phyloP scores from a whole-genome alignment of 768 basidiomycete species.

The Myochromella boudieri region DNA sequence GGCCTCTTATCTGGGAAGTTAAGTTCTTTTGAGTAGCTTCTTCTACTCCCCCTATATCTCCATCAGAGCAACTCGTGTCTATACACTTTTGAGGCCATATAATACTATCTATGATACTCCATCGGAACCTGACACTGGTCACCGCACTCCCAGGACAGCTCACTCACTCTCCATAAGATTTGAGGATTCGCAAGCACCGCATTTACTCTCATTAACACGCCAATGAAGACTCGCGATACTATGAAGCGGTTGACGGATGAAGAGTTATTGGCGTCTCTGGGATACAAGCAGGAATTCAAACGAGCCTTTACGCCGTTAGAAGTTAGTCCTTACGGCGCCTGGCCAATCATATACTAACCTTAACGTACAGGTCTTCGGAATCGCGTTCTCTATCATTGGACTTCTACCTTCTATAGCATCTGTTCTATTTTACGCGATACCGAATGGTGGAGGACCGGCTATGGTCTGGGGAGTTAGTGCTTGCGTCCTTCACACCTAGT shows the following conservation, averaged over 20 bases:
- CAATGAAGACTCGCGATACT: too few species aligned
- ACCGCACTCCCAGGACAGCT: too few species aligned
- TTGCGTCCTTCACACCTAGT: too few species aligned
- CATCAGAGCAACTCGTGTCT: background rate
- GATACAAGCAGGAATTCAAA: constrained; percentile 54
- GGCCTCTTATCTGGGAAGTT: too few species aligned
- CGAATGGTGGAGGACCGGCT: constrained; percentile 66
- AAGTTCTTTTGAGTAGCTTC: background rate
- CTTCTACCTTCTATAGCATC: constrained; percentile 64
- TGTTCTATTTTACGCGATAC: constrained; percentile 54
- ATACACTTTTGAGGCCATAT: background rate
- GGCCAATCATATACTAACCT: too few species aligned
- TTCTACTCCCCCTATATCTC: background rate
- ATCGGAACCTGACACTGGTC: too few species aligned
- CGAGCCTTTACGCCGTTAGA: constrained; percentile 52
- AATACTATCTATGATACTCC: background rate
- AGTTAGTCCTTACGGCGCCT: too few species aligned
- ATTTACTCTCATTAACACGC: too few species aligned
- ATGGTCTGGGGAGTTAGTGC: constrained; percentile 71
- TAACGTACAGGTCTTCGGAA: constrained; percentile 60
- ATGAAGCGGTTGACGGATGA: too few species aligned
- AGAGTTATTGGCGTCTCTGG: constrained; percentile 35
- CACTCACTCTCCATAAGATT: too few species aligned
- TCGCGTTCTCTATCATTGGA: constrained; percentile 72
- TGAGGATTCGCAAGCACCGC: too few species aligned